A percentile compares a stretch with the other conserved stretches of the same genome.
Evolutionary conservation across 2,329 filamentous ascomycete species (phyloP).

Genomic region (Fusarium mangiferae): DNA sequence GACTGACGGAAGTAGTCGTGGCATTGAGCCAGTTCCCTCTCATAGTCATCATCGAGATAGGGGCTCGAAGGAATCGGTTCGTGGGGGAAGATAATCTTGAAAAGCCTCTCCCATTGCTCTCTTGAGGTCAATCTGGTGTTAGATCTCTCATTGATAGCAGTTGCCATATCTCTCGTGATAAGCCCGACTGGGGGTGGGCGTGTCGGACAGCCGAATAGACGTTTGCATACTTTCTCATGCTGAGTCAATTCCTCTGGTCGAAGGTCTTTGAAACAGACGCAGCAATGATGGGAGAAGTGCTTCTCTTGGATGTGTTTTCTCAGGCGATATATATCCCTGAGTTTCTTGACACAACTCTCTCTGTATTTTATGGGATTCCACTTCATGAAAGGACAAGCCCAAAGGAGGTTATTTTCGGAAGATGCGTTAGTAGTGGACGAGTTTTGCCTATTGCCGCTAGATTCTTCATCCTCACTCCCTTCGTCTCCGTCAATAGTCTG

Average conservation of each 20-base stretch:
- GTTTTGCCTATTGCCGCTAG: background rate
- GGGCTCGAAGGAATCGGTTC: background rate
- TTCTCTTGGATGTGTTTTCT: background rate
- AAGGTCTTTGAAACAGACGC: background rate
- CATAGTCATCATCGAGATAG: background rate
- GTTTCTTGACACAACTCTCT: background rate
- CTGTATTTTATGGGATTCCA: background rate
- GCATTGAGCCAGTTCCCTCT: background rate
- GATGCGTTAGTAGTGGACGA: accelerated
- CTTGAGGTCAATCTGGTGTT: background rate
- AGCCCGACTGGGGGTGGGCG: background rate
- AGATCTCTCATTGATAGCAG: background rate
- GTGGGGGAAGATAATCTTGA: background rate
- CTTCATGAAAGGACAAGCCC: slow-evolving; percentile 13
- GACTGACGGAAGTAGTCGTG: background rate
- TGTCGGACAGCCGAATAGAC: background rate
- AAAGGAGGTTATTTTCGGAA: background rate
- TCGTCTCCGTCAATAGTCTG: background rate
- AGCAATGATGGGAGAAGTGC: background rate
- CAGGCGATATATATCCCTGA: background rate
- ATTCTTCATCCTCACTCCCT: slow-evolving; percentile 1
- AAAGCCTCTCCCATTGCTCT: background rate
- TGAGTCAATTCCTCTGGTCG: background rate
- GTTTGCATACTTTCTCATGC: background rate
- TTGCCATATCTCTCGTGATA: background rate